Conservation (phyloP, 208 protist genomes). For the Herpetomonas samuelpessoai region DNA sequence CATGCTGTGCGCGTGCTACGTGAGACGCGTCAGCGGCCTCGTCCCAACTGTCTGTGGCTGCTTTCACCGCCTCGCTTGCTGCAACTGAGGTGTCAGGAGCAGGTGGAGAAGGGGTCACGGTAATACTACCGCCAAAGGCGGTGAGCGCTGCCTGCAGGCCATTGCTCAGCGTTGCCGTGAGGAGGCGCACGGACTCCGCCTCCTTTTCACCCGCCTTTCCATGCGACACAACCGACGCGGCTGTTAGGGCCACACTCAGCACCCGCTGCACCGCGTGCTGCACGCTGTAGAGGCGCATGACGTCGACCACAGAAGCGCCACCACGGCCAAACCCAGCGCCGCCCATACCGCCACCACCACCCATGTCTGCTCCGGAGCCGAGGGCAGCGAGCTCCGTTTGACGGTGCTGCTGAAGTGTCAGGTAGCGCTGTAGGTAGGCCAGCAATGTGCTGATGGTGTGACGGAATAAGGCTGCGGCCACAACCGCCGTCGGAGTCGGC, state of each 20-base stretch:
- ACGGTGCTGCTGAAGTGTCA: conserved; percentile 47
- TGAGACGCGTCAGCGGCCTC: no score
- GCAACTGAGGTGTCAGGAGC: no score
- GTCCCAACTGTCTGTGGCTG: no score
- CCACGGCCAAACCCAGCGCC: conserved; percentile 7
- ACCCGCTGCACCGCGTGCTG: conserved; percentile 56
- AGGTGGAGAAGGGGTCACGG: no score
- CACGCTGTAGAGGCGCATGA: conserved; percentile 36
- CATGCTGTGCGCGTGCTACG: neutral
- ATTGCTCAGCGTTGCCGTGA: conserved; percentile 14
- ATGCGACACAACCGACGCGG: neutral
- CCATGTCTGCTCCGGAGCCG: neutral
- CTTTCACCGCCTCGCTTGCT: no score
- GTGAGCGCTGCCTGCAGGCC: conserved; percentile 28
- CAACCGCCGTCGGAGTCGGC: conserved; percentile 2
- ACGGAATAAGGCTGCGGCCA: conserved; percentile 13
- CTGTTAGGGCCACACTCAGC: conserved; percentile 32
- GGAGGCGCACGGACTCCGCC: neutral
- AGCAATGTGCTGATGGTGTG: conserved; percentile 26
- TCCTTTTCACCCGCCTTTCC: conserved; percentile 3
- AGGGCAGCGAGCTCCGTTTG: conserved; percentile 22
- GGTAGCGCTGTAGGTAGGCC: conserved; percentile 42
- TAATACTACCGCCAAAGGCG: conserved; percentile 34
- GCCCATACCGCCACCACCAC: no score
- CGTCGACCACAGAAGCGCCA: conserved; percentile 20